phyloP scores from a whole-genome alignment of 345 rosid species.

The Syzygium aromaticum region DNA sequence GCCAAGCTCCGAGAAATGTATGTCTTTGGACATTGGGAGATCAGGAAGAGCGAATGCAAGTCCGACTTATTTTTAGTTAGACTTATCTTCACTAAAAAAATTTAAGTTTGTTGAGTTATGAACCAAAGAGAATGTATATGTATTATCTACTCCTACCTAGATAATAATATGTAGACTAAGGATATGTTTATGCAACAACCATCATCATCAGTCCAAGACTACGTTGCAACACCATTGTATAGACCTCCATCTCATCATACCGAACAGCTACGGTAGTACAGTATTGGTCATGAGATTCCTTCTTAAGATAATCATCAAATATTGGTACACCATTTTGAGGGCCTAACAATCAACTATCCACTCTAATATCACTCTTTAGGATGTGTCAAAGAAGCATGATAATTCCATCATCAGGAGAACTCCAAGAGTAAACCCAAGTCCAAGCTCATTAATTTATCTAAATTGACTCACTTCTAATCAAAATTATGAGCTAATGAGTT shows the following conservation, averaged over 20 bases:
- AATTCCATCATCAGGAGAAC: neutral
- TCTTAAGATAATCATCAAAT: neutral
- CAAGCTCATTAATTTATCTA: neutral
- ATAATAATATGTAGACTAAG: neutral
- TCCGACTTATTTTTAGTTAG: neutral
- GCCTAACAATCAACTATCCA: neutral
- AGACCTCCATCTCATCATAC: neutral
- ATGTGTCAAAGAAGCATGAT: neutral
- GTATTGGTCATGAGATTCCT: neutral
- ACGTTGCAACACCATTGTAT: neutral
- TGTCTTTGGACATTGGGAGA: neutral
- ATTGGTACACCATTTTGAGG: neutral
- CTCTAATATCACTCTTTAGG: neutral
- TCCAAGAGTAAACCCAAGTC: neutral
- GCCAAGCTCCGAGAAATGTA: neutral
- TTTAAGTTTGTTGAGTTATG: neutral
- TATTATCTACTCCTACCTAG: neutral
- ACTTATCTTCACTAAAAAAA: neutral
- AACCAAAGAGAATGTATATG: neutral
- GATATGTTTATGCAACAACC: neutral
- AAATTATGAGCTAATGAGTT: neutral
- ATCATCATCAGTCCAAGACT: neutral
- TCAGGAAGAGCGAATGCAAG: neutral
- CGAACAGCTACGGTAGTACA: neutral
- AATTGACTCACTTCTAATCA: neutral